Evolutionary conservation across 257 asterid genomes (phyloP).

Genomic region (Nicotiana benthamiana): DNA sequence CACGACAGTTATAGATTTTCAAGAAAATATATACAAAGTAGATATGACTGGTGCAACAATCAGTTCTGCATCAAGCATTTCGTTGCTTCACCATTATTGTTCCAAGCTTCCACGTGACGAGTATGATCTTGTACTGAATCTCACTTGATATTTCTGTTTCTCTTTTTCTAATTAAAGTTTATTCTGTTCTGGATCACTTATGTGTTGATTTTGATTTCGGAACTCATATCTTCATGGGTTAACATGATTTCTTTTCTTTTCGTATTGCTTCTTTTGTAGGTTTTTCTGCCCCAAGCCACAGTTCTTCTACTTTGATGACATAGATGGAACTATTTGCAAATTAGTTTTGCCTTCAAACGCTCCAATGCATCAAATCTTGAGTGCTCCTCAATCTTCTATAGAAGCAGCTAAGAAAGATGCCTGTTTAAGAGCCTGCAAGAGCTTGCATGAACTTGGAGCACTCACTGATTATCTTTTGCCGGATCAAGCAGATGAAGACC

Average conservation of each 20-base stretch:
- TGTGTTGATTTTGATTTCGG: background rate
- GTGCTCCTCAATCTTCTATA: constrained; percentile 57
- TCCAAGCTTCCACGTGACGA: constrained; percentile 92
- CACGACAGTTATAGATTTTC: constrained; percentile 31
- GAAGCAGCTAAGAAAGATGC: constrained; percentile 86
- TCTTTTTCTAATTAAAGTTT: background rate
- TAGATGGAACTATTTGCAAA: constrained; percentile 68
- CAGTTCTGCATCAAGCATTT: constrained; percentile 63
- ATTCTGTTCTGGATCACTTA: background rate
- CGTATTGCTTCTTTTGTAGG: constrained; percentile 33
- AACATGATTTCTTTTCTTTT: constrained; percentile 4
- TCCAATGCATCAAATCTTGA: constrained; percentile 59
- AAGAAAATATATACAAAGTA: constrained; percentile 61
- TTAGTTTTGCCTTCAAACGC: constrained; percentile 85
- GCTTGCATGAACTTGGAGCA: constrained; percentile 80
- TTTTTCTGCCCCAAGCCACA: constrained; percentile 72
- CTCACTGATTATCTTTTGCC: constrained; percentile 89
- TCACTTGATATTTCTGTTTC: constrained; percentile 9
- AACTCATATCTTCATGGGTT: constrained; percentile 2
- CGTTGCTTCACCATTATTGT: constrained; percentile 85
- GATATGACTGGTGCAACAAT: constrained; percentile 79
- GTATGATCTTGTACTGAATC: constrained; percentile 40
- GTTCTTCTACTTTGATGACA: constrained; percentile 57
- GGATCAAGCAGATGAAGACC: constrained; percentile 54
- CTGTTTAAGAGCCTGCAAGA: constrained; percentile 88